phyloP scores from a whole-genome alignment of 352 stramenopile species.

The Pythium oligandrum region DNA sequence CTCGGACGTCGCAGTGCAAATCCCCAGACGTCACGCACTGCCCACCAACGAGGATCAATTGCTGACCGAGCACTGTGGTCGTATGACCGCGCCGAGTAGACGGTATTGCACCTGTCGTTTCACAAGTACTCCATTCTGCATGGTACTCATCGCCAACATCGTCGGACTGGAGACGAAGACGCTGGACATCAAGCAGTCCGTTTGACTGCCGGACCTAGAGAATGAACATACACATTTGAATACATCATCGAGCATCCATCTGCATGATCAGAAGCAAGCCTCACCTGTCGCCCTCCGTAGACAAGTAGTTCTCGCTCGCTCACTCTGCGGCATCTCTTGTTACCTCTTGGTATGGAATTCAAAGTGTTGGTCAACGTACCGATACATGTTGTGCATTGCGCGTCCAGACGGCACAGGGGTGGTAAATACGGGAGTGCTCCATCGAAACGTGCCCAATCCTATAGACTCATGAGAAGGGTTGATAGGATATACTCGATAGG shows the following conservation, averaged over 20 bases:
- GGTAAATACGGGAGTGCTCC: constrained; percentile 34
- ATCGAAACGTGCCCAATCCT: constrained; percentile 34
- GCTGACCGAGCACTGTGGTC: constrained; percentile 45
- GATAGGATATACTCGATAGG: too few relatives aligned
- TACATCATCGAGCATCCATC: background rate
- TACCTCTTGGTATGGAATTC: too few relatives aligned
- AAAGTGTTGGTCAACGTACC: constrained; percentile 13
- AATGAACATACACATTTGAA: constrained; percentile 2
- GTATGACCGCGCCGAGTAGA: constrained; percentile 51
- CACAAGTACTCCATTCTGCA: background rate
- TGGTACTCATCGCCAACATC: constrained; percentile 8
- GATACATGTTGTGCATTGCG: constrained; percentile 50
- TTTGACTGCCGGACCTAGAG: constrained; percentile 62
- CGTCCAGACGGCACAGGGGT: constrained; percentile 28
- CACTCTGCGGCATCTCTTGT: background rate
- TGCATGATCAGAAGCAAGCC: background rate
- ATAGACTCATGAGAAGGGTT: too few relatives aligned
- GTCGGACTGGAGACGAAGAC: constrained; percentile 14
- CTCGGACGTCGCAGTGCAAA: constrained; percentile 42
- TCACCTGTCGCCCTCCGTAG: constrained; percentile 63
- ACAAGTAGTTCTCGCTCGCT: constrained; percentile 34
- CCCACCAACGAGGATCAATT: constrained; percentile 60
- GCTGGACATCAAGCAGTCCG: constrained; percentile 45
- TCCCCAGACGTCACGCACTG: constrained; percentile 43
- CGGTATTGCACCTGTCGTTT: constrained; percentile 17